Evolutionary conservation across 441 rosid genomes (phyloP).

Genomic region (Erysimum cheiri): DNA sequence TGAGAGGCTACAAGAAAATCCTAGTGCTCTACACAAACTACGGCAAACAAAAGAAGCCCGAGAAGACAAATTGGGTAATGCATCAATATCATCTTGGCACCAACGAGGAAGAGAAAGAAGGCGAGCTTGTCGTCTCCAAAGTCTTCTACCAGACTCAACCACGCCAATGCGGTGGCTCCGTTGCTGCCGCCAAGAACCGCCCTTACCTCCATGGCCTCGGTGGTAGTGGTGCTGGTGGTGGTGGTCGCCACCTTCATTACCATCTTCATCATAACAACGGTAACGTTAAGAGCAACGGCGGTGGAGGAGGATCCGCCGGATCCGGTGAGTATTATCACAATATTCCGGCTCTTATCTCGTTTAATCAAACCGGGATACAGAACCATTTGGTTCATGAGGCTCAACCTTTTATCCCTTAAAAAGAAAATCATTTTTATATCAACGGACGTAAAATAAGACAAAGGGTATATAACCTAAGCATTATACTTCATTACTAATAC

Average conservation of each 20-base stretch:
- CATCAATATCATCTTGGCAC: conserved; percentile 68
- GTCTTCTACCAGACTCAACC: conserved; percentile 76
- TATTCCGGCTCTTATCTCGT: conserved; percentile 52
- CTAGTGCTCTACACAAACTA: conserved; percentile 73
- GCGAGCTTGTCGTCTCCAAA: conserved; percentile 68
- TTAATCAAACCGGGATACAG: conserved; percentile 56
- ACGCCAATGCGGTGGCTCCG: conserved; percentile 58
- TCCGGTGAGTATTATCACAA: conserved; percentile 51
- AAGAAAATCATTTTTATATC: conserved; percentile 2
- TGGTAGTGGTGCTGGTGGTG: conserved; percentile 35
- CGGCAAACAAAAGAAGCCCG: conserved; percentile 66
- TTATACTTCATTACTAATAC: not conserved
- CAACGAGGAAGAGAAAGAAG: conserved; percentile 70
- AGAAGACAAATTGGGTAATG: conserved; percentile 77
- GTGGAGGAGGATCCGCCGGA: conserved; percentile 43
- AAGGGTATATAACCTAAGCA: conserved; percentile 1
- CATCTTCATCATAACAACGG: conserved; percentile 42
- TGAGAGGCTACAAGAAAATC: conserved; percentile 69
- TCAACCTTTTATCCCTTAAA: conserved; percentile 64
- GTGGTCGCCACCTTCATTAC: conserved; percentile 43
- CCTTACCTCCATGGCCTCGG: conserved; percentile 36
- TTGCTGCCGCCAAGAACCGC: conserved; percentile 42
- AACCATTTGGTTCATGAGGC: conserved; percentile 66
- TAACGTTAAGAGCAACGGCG: conserved; percentile 36
- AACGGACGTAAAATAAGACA: conserved; percentile 25